Evolutionary conservation across 257 asterid species (phyloP).

Genomic region (Thymus mandschuricus): DNA sequence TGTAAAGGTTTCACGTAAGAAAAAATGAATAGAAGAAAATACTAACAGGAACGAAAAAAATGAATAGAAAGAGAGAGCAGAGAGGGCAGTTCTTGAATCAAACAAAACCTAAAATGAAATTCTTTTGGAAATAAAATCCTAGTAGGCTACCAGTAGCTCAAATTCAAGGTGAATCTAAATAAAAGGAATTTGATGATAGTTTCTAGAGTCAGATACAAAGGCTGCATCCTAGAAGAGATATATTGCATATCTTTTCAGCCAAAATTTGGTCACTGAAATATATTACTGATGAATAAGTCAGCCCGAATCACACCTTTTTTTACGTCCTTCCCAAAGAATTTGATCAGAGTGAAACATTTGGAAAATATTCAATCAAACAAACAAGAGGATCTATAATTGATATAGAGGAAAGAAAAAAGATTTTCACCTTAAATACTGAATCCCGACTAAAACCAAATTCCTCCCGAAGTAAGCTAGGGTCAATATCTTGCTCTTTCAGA

Average conservation of each 20-base stretch:
- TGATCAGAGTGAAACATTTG: not conserved
- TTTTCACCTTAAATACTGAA: slow-evolving; percentile 70
- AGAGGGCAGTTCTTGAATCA: not conserved
- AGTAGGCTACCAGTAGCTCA: not conserved
- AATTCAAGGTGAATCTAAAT: not conserved
- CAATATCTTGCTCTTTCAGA: slow-evolving; percentile 52
- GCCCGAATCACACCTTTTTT: slow-evolving; percentile 11
- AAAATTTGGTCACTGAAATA: not conserved
- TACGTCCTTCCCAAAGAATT: slow-evolving; percentile 4
- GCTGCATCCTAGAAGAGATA: not conserved
- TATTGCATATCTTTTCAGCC: not conserved
- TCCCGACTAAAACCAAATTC: slow-evolving; percentile 62
- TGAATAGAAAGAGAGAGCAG: too few species aligned
- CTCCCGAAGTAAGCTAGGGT: slow-evolving; percentile 66
- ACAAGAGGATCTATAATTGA: not conserved
- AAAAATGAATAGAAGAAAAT: not conserved
- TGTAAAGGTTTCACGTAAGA: slow-evolving; percentile 30
- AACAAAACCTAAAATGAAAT: not conserved
- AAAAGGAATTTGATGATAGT: not conserved
- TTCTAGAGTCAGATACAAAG: not conserved
- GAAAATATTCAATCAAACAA: not conserved
- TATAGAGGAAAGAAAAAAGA: slow-evolving; percentile 7
- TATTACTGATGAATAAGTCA: not conserved
- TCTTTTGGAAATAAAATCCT: not conserved
- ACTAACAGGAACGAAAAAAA: too few species aligned